A percentile compares a stretch with the other conserved stretches of the same genome.
Conservation (phyloP, 176 grass and related monocot genomes). For the Ensete ventricosum region DNA sequence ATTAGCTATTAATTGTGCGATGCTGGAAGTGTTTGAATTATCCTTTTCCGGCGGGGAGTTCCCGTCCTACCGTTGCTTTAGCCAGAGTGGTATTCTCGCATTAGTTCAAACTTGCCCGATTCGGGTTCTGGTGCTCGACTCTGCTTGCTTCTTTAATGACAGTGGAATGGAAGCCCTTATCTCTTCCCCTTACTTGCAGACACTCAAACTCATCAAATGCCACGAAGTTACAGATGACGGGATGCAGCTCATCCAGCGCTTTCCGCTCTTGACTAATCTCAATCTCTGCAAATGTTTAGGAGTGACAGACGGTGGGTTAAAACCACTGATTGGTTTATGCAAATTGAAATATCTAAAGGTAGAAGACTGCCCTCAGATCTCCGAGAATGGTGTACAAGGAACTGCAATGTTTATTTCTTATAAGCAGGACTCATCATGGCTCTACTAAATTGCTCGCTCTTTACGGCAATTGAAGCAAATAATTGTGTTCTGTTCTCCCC, state of each 20-base stretch:
- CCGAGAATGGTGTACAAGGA: conserved; percentile 30
- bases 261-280: conserved; percentile 29
- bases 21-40: conserved; percentile 54
- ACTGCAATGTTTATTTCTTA: conserved; percentile 35
- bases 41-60: conserved; percentile 14
- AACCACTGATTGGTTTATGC: conserved; percentile 8
- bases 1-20: conserved; percentile 31
- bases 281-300: conserved; percentile 31
- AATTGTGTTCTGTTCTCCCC: no score
- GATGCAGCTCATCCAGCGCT: conserved; percentile 9
- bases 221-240: conserved; percentile 31
- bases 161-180: conserved; percentile 35
- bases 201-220: conserved; percentile 38
- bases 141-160: conserved; percentile 30
- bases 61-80: conserved; percentile 28
- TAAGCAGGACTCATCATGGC: conserved; percentile 16
- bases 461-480: not conserved
- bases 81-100: conserved; percentile 30
- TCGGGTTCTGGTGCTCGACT: conserved; percentile 34
- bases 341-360: conserved; percentile 39
- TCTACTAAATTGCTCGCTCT: conserved; percentile 2
- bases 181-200: conserved; percentile 31
- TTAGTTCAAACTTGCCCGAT: conserved; percentile 43
- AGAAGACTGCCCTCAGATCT: conserved; percentile 32
- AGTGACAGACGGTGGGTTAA: conserved; percentile 34